Percentiles rank a stretch among this genome's conserved stretches.
Conservation (phyloP, 106 monocot genomes). For the Dactylorhiza incarnata region DNA sequence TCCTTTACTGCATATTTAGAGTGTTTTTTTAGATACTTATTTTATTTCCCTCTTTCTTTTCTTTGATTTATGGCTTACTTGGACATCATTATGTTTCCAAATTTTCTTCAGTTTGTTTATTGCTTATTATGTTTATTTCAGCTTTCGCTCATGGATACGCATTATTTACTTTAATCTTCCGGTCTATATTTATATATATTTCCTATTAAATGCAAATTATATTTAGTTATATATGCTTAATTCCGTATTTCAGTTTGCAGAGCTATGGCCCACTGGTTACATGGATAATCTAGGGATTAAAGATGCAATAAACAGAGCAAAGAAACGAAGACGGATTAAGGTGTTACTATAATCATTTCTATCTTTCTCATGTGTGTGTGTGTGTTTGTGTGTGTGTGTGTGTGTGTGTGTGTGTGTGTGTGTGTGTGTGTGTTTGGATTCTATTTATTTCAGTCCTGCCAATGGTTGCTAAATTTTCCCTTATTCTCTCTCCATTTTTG, state of each 20-base stretch:
- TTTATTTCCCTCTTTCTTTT: not conserved
- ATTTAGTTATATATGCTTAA: not conserved
- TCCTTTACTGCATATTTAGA: not conserved
- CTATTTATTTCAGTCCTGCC: not conserved
- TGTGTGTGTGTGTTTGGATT: not conserved
- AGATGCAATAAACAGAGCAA: slow-evolving; percentile 77
- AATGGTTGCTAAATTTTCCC: not conserved
- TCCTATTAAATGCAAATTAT: not conserved
- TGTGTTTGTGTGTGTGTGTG: not conserved
- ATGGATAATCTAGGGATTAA: slow-evolving; percentile 89
- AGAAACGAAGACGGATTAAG: slow-evolving; percentile 71
- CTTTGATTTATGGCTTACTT: not conserved
- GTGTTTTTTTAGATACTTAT: not conserved
- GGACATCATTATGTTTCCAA: not conserved
- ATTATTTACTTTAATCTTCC: not conserved
- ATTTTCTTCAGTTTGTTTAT: not conserved
- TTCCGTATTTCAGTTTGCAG: slow-evolving; percentile 56
- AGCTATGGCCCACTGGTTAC: slow-evolving; percentile 91
- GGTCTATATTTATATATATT: not conserved
- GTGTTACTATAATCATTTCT: slow-evolving; percentile 11
- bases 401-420: too few species aligned
- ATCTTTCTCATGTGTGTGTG: not conserved
- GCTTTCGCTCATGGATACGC: not conserved
- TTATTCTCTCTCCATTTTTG: not conserved
- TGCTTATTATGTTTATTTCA: not conserved